Conservation (phyloP, 306 rosid species). For the Canavalia gladiata region DNA sequence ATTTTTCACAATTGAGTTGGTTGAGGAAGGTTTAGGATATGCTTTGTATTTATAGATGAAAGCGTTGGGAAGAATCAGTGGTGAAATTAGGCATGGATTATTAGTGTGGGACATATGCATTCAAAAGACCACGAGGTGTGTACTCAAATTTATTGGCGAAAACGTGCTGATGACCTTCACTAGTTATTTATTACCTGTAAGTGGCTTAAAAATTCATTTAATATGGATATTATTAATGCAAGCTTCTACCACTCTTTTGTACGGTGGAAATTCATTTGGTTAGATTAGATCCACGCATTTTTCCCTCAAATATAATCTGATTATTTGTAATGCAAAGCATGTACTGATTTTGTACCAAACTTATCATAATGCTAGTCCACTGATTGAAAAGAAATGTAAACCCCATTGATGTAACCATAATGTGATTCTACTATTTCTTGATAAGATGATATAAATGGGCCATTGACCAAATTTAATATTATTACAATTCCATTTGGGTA, state of each 20-base stretch:
- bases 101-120: constrained; percentile 29
- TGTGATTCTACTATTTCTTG: background rate
- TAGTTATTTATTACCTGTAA: constrained; percentile 14
- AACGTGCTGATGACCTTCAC: constrained; percentile 35
- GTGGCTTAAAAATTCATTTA: constrained; percentile 33
- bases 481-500: constrained; percentile 8
- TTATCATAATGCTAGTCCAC: constrained; percentile 14
- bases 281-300: background rate
- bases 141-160: constrained; percentile 35
- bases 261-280: background rate
- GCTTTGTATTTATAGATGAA: constrained; percentile 46
- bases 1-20: constrained; percentile 5
- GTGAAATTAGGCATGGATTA: constrained; percentile 34
- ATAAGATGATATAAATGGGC: background rate
- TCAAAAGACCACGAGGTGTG: constrained; percentile 50
- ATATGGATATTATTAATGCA: constrained; percentile 11
- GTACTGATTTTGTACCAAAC: background rate
- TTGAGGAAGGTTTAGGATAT: constrained; percentile 21
- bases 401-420: background rate
- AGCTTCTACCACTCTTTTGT: constrained; percentile 5
- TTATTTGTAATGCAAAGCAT: background rate
- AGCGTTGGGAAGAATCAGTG: constrained; percentile 9
- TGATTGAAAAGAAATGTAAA: background rate
- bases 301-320: constrained; percentile 10
- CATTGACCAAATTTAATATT: background rate